phyloP scores from a whole-genome alignment of 306 rosid species.

The Begonia masoniana region DNA sequence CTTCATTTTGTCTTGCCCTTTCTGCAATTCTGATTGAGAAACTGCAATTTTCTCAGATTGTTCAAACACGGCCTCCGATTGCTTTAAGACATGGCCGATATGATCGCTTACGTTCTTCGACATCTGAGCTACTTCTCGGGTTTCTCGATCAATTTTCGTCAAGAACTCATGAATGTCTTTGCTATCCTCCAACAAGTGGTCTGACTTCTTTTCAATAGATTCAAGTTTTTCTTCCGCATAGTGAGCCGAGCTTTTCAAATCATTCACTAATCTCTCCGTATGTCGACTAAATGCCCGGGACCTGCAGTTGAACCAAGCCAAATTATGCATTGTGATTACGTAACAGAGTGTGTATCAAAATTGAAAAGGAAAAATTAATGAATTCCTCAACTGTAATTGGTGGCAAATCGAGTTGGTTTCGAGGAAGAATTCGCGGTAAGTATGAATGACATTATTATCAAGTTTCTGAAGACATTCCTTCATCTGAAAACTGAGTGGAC shows the following conservation, averaged over 20 bases:
- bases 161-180: slow-evolving; percentile 35
- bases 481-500: slow-evolving; percentile 41
- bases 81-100: slow-evolving; percentile 29
- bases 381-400: slow-evolving; percentile 58
- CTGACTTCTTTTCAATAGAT: slow-evolving; percentile 38
- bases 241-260: slow-evolving; percentile 47
- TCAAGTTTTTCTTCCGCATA: slow-evolving; percentile 59
- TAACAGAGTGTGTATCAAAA: not conserved
- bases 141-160: slow-evolving; percentile 22
- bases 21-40: slow-evolving; percentile 42
- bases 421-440: slow-evolving; percentile 76
- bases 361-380: too few species aligned
- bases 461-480: slow-evolving; percentile 27
- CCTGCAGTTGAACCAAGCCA: slow-evolving; percentile 15
- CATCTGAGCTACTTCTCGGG: slow-evolving; percentile 37
- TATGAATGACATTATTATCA: slow-evolving; percentile 45
- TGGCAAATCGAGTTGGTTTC: slow-evolving; percentile 77
- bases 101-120: slow-evolving; percentile 38
- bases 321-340: not conserved
- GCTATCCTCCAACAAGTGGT: slow-evolving; percentile 31
- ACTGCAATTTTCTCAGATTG: slow-evolving; percentile 42
- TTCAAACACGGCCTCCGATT: slow-evolving; percentile 45
- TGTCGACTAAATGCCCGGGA: slow-evolving; percentile 54
- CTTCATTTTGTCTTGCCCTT: slow-evolving; percentile 55
- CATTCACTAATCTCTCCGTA: slow-evolving; percentile 73